These are phyloP conservation scores for Paramecium caudatum DNA, from an alignment of 73 alveolate species.

Conservation along the genomic window DNA sequence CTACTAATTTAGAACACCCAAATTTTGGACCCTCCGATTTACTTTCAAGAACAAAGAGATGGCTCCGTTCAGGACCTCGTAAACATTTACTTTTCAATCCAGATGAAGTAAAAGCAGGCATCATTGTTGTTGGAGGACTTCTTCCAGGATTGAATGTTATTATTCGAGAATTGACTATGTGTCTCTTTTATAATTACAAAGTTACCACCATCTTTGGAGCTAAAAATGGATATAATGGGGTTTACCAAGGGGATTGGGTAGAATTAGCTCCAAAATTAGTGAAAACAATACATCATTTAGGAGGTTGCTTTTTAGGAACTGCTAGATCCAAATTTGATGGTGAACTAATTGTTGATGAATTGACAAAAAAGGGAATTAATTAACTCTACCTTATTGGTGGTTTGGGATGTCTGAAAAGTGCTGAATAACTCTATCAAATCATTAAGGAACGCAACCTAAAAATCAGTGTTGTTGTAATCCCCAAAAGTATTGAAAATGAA, in stretches of 20 bases:
- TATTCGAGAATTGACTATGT: conserved; percentile 91
- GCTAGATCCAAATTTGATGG: conserved; percentile 90
- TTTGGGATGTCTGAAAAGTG: conserved; percentile 94
- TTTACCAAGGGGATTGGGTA: conserved; percentile 86
- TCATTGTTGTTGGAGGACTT: conserved; percentile 92
- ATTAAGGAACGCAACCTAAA: conserved; percentile 80
- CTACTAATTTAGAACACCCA: conserved; percentile 38
- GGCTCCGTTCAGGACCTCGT: conserved; percentile 77
- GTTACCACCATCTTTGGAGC: conserved; percentile 87
- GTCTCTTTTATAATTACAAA: conserved; percentile 83
- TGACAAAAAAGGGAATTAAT: conserved; percentile 84
- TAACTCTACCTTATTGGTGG: conserved; percentile 95
- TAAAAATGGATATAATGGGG: conserved; percentile 90
- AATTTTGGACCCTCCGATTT: conserved; percentile 72
- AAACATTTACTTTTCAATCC: conserved; percentile 69
- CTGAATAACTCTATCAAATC: conserved; percentile 80
- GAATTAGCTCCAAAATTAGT: conserved; percentile 81
- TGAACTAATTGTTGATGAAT: conserved; percentile 81
- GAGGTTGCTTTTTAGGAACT: conserved; percentile 92
- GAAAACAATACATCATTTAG: conserved; percentile 84
- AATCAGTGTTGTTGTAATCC: conserved; percentile 91
- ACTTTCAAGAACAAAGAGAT: conserved; percentile 69
- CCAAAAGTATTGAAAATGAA: conserved; percentile 98
- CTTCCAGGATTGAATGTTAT: conserved; percentile 96
- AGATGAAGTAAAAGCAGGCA: conserved; percentile 88